Evolutionary conservation across 139 green algal genomes (phyloP).

Genomic region (Chlorella sp.): DNA sequence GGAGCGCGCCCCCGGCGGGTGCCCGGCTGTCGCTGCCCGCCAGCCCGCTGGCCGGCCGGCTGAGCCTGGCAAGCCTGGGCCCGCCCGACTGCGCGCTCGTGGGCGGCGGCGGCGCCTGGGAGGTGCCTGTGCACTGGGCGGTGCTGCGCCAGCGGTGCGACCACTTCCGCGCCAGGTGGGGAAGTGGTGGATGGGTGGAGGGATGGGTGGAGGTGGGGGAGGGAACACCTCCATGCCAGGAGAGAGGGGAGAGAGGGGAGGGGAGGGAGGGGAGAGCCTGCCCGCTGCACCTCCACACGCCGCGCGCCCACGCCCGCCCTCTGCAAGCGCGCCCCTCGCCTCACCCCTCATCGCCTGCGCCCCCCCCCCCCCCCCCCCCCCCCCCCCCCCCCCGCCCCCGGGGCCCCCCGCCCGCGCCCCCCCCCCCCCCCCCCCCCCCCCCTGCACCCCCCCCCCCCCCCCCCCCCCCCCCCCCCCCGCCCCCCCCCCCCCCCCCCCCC

Average conservation of each 20-base stretch:
- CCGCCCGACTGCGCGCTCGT: slow-evolving; percentile 40
- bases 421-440: too few relatives aligned
- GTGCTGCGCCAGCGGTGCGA: slow-evolving; percentile 54
- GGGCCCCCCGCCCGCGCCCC: too few relatives aligned
- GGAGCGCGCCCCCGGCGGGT: neutral
- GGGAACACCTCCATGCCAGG: neutral
- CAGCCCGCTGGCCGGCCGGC: neutral
- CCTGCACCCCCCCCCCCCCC: too few relatives aligned
- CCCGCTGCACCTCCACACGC: too few relatives aligned
- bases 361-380: too few relatives aligned
- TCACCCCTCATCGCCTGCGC: too few relatives aligned
- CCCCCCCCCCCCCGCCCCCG: too few relatives aligned
- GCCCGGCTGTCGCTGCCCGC: neutral
- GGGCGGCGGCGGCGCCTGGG: slow-evolving; percentile 26
- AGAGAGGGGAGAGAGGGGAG: neutral
- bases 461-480: too few relatives aligned
- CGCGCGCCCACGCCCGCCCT: too few relatives aligned
- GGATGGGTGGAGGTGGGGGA: neutral
- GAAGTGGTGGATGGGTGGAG: too few relatives aligned
- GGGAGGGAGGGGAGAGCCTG: neutral
- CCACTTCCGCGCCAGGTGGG: slow-evolving; percentile 45
- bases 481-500: too few relatives aligned
- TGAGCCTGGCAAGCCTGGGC: slow-evolving; percentile 37
- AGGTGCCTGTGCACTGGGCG: slow-evolving; percentile 29
- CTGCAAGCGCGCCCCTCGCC: too few relatives aligned